Conservation (phyloP, 2,329 filamentous ascomycete genomes). For the Zopfia rhizophila region DNA sequence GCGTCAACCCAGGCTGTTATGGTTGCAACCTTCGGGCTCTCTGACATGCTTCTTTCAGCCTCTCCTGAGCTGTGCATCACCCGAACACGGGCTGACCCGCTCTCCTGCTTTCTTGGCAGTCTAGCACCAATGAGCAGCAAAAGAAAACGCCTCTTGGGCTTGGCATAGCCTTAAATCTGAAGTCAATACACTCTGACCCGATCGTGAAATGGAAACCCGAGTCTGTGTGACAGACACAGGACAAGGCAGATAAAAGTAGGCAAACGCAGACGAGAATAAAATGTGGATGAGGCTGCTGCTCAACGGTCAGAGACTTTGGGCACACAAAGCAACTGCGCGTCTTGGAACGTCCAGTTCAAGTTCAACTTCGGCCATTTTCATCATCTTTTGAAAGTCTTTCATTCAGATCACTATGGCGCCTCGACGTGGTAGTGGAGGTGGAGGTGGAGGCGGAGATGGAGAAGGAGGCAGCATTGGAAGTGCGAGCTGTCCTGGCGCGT, state of each 20-base stretch:
- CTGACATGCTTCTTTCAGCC: conserved; percentile 15
- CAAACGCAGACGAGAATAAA: background rate
- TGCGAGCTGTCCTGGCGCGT: conserved; percentile 29
- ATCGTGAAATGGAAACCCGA: conserved; percentile 22
- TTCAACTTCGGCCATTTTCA: no score
- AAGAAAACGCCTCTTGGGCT: no score
- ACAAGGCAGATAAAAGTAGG: conserved; percentile 29
- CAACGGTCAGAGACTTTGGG: conserved; percentile 18
- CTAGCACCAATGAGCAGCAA: no score
- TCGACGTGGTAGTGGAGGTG: conserved; percentile 26
- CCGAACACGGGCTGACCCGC: no score
- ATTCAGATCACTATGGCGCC: conserved; percentile 37
- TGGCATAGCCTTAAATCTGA: conserved; percentile 28
- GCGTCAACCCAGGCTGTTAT: background rate
- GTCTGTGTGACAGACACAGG: conserved; percentile 19
- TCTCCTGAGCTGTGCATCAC: no score
- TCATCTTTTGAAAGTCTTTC: no score
- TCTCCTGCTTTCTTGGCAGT: no score
- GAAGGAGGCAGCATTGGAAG: no score
- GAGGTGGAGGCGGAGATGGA: conserved; percentile 15
- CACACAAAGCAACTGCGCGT: no score
- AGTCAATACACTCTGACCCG: conserved; percentile 25
- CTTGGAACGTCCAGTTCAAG: no score
- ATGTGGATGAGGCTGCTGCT: no score
- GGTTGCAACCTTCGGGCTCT: conserved; percentile 4